These are phyloP conservation scores for Hortaea werneckii DNA, from an alignment of 2,329 filamentous ascomycete genomes.

Conservation along the genomic window DNA sequence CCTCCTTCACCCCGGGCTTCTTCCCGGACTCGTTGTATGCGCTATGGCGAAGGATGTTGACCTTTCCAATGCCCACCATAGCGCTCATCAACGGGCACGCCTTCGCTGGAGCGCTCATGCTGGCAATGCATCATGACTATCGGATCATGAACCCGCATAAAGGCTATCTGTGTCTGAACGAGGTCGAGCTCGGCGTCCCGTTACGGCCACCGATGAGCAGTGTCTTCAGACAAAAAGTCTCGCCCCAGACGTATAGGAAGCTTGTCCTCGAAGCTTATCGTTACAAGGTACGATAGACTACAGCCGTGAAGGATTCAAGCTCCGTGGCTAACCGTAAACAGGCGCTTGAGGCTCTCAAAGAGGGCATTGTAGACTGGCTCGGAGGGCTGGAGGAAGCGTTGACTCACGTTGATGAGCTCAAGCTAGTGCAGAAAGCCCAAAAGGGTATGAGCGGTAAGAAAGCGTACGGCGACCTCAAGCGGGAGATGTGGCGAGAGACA, in stretches of 20 bases:
- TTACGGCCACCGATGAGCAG: constrained; percentile 62
- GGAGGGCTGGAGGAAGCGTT: constrained; percentile 57
- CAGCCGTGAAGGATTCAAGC: neutral
- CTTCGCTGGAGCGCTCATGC: constrained; percentile 74
- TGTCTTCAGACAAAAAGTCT: constrained; percentile 63
- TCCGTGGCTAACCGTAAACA: neutral
- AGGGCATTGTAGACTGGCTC: constrained; percentile 58
- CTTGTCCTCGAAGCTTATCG: constrained; percentile 66
- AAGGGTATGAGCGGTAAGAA: constrained; percentile 39
- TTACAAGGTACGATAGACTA: constrained; percentile 35
- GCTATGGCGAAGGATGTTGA: constrained; percentile 55
- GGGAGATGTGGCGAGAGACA: constrained; percentile 63
- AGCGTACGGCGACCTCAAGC: constrained; percentile 62
- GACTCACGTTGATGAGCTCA: constrained; percentile 48
- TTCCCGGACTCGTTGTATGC: constrained; percentile 51
- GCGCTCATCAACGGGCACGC: constrained; percentile 72
- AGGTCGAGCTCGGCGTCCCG: constrained; percentile 69
- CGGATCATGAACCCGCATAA: constrained; percentile 59
- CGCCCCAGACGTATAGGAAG: constrained; percentile 45
- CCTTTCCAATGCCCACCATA: constrained; percentile 72
- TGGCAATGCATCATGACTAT: constrained; percentile 67
- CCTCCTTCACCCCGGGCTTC: constrained; percentile 48
- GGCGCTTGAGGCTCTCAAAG: constrained; percentile 52
- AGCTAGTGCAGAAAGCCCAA: constrained; percentile 48
- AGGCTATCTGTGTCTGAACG: constrained; percentile 73